Evolutionary conservation across 805 yeast genomes (phyloP).

Genomic region (Zygotorulaspora chibaensis): DNA sequence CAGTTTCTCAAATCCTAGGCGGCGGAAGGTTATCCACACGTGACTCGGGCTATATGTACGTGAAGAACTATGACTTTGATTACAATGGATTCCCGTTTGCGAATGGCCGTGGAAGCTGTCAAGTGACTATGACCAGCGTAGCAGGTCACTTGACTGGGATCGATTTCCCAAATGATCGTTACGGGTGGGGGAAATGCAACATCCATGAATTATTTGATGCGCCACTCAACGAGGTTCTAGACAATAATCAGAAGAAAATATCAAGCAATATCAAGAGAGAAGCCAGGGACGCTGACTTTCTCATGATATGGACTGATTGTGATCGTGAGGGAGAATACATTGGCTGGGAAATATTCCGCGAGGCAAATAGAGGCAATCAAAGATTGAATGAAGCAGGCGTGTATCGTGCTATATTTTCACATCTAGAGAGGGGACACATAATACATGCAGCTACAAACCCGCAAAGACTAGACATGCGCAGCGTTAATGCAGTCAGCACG

Average conservation of each 20-base stretch:
- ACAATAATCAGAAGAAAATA: slow-evolving; percentile 43
- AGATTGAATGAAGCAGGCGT: slow-evolving; percentile 45
- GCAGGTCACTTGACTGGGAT: slow-evolving; percentile 73
- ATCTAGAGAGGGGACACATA: slow-evolving; percentile 73
- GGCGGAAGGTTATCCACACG: slow-evolving; percentile 59
- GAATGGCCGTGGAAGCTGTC: slow-evolving; percentile 51
- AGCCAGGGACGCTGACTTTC: slow-evolving; percentile 51
- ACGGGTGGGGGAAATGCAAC: slow-evolving; percentile 60
- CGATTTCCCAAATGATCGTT: slow-evolving; percentile 50
- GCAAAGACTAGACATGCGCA: slow-evolving; percentile 52
- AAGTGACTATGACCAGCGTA: slow-evolving; percentile 88
- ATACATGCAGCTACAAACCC: slow-evolving; percentile 72
- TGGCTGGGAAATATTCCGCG: slow-evolving; percentile 73
- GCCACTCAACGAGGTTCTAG: slow-evolving; percentile 47
- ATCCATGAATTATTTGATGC: slow-evolving; percentile 70
- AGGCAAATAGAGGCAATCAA: slow-evolving; percentile 49
- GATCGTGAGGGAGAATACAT: slow-evolving; percentile 95
- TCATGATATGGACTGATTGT: slow-evolving; percentile 98
- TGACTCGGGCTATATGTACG: slow-evolving; percentile 52
- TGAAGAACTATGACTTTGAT: slow-evolving; percentile 73
- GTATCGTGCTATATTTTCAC: slow-evolving; percentile 82
- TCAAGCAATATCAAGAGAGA: slow-evolving; percentile 65
- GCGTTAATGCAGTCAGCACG: slow-evolving; percentile 80
- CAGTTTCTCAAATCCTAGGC: slow-evolving; percentile 62
- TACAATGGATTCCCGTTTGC: slow-evolving; percentile 54